Conservation (phyloP, 1,284 basidiomycete species). For the Fomitopsis palustris region DNA sequence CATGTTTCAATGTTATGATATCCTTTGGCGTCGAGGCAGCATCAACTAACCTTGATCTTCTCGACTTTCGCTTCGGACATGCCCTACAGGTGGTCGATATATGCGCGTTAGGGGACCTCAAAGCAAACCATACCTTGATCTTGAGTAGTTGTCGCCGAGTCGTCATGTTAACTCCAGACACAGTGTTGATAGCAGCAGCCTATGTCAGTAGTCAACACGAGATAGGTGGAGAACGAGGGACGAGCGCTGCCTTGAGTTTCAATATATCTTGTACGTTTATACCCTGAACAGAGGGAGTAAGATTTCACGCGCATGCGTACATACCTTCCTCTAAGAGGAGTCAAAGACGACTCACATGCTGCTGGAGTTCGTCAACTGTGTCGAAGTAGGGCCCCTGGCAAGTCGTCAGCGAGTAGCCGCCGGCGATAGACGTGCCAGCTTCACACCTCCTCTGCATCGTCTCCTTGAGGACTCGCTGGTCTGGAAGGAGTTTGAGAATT, state of each 20-base stretch:
- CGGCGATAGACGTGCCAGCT: not conserved
- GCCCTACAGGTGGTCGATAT: constrained; percentile 42
- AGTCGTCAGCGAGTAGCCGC: constrained; percentile 5
- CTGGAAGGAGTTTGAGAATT: constrained; percentile 32
- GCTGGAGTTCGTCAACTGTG: constrained; percentile 84
- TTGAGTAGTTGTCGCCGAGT: constrained; percentile 85
- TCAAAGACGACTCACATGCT: constrained; percentile 60
- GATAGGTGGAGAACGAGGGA: not conserved
- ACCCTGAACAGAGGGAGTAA: constrained; percentile 48
- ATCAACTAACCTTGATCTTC: constrained; percentile 78
- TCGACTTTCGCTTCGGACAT: constrained; percentile 93
- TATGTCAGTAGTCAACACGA: constrained; percentile 24
- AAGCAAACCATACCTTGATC: constrained; percentile 70
- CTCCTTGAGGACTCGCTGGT: constrained; percentile 32
- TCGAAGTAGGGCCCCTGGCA: constrained; percentile 62
- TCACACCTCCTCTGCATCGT: constrained; percentile 43
- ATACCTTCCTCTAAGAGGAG: not conserved
- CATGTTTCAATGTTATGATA: not conserved
- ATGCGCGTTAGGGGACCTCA: not conserved
- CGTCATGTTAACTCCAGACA: constrained; percentile 83
- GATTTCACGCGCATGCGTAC: not conserved
- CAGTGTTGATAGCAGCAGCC: constrained; percentile 73
- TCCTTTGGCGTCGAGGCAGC: not conserved
- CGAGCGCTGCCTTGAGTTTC: constrained; percentile 74
- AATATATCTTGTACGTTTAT: constrained; percentile 93